A percentile compares a stretch with the other conserved stretches of the same genome.
phyloP scores from a whole-genome alignment of 1,284 basidiomycete species.

The Apiotrichum akiyoshidainum region DNA sequence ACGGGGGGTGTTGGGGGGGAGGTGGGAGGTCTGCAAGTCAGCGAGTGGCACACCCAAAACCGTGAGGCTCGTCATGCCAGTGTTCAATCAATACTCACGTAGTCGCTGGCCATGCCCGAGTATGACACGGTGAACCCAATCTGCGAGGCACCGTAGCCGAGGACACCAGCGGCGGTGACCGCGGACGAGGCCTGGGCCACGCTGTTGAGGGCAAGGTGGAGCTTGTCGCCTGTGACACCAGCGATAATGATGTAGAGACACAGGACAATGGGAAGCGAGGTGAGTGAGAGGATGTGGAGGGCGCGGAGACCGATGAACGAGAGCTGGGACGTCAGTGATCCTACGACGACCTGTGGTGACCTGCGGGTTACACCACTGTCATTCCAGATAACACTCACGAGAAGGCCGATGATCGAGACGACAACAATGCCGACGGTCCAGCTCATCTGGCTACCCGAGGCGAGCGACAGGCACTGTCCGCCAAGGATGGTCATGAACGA shows the following conservation, averaged over 20 bases:
- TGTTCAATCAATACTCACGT: conserved; percentile 26
- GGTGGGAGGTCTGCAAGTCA: conserved; percentile 51
- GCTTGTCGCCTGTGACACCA: conserved; percentile 64
- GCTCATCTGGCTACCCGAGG: conserved; percentile 57
- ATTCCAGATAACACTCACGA: conserved; percentile 53
- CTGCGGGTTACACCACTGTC: background rate
- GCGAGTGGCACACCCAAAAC: conserved; percentile 29
- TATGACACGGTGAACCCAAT: conserved; percentile 48
- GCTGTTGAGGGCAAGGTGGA: conserved; percentile 33
- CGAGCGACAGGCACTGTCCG: conserved; percentile 71
- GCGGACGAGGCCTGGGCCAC: conserved; percentile 30
- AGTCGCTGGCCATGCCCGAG: conserved; percentile 43
- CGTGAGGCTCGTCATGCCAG: too few relatives aligned
- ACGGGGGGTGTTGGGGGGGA: conserved; percentile 42
- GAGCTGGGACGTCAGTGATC: conserved; percentile 34
- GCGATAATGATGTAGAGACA: conserved; percentile 71
- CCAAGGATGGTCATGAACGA: conserved; percentile 74
- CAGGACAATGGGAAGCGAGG: conserved; percentile 55
- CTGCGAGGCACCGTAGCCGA: conserved; percentile 43
- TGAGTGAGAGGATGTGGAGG: conserved; percentile 47
- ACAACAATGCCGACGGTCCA: conserved; percentile 79
- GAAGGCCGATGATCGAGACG: conserved; percentile 69
- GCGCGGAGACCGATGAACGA: conserved; percentile 55
- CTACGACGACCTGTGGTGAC: too few relatives aligned
- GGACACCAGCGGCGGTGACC: conserved; percentile 37